Evolutionary conservation across 129 eudicot species (phyloP).

Genomic region (Lactuca saligna): DNA sequence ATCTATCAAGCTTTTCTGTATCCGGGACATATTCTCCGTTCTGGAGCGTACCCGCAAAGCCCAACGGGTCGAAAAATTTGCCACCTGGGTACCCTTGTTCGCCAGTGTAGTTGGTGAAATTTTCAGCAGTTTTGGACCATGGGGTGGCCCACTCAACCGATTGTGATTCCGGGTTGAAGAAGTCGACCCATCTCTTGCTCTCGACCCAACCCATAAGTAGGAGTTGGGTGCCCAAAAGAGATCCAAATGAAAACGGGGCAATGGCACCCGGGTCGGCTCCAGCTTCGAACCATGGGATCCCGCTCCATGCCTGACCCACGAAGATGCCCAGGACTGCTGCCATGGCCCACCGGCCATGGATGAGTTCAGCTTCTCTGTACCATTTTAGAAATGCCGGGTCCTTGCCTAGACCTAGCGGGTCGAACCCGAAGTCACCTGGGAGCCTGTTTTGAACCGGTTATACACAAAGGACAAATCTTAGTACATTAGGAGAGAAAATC

Average conservation of each 20-base stretch:
- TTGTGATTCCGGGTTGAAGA: constrained; percentile 92
- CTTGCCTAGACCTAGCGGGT: constrained; percentile 92
- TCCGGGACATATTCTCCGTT: constrained; percentile 79
- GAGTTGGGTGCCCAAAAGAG: constrained; percentile 89
- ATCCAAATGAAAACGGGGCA: constrained; percentile 87
- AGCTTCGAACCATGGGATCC: constrained; percentile 98
- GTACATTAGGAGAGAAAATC: background rate
- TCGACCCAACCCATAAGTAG: constrained; percentile 99
- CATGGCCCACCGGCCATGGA: constrained; percentile 99
- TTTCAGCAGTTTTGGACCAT: constrained; percentile 90
- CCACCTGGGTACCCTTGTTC: constrained; percentile 99
- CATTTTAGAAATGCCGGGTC: constrained; percentile 96
- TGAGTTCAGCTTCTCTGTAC: constrained; percentile 98
- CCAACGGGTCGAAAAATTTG: constrained; percentile 85
- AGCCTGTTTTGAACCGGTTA: constrained; percentile 51
- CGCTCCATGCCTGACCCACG: constrained; percentile 96
- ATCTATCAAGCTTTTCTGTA: constrained; percentile 85
- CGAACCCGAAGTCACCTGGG: constrained; percentile 97
- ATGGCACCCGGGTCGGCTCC: constrained; percentile 97
- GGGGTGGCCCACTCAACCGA: constrained; percentile 99
- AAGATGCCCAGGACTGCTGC: constrained; percentile 92
- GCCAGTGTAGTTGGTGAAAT: constrained; percentile 80
- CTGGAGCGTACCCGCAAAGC: constrained; percentile 69
- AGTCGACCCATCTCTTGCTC: constrained; percentile 98
- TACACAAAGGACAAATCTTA: background rate